Percentiles rank a stretch among this genome's conserved stretches.
phyloP scores from a whole-genome alignment of 2,329 filamentous ascomycete genomes.

The Sclerotinia glacialis region DNA sequence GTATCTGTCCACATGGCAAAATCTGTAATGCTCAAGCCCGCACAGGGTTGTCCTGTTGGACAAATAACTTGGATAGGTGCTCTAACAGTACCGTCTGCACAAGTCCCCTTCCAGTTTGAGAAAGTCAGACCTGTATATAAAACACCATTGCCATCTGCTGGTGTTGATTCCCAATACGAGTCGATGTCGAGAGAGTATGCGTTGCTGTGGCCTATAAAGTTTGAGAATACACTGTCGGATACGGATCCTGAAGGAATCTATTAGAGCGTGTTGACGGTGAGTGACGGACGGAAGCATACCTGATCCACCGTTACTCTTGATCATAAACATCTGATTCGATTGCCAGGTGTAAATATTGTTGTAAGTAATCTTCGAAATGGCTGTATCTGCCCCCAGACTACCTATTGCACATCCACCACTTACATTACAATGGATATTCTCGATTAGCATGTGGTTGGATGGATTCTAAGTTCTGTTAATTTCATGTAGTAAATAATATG shows the following conservation, averaged over 20 bases:
- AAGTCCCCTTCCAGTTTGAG: slow-evolving; percentile 53
- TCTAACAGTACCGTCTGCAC: slow-evolving; percentile 38
- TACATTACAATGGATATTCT: slow-evolving; percentile 62
- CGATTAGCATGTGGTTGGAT: slow-evolving; percentile 49
- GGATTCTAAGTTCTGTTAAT: slow-evolving; percentile 32
- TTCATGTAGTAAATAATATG: background rate
- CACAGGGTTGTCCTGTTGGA: slow-evolving; percentile 32
- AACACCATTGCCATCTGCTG: slow-evolving; percentile 50
- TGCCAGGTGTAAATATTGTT: slow-evolving; percentile 44
- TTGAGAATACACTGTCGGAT: slow-evolving; percentile 51
- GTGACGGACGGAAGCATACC: background rate
- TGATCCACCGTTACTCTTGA: slow-evolving; percentile 57
- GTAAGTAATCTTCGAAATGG: slow-evolving; percentile 54
- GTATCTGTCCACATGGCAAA: slow-evolving; percentile 41
- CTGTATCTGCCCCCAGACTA: slow-evolving; percentile 49
- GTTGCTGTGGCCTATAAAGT: slow-evolving; percentile 59
- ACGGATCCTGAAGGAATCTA: slow-evolving; percentile 45
- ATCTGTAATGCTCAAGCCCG: slow-evolving; percentile 39
- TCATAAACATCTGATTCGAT: slow-evolving; percentile 60
- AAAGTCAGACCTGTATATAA: slow-evolving; percentile 52
- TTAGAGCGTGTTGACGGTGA: background rate
- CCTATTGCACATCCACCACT: slow-evolving; percentile 58
- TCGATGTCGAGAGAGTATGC: slow-evolving; percentile 58
- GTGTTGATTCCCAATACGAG: slow-evolving; percentile 50
- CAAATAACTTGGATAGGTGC: slow-evolving; percentile 41